A percentile compares a stretch with the other conserved stretches of the same genome.
Evolutionary conservation across 148 eudicot species (phyloP).

Genomic region (Vaccinium macrocarpon): DNA sequence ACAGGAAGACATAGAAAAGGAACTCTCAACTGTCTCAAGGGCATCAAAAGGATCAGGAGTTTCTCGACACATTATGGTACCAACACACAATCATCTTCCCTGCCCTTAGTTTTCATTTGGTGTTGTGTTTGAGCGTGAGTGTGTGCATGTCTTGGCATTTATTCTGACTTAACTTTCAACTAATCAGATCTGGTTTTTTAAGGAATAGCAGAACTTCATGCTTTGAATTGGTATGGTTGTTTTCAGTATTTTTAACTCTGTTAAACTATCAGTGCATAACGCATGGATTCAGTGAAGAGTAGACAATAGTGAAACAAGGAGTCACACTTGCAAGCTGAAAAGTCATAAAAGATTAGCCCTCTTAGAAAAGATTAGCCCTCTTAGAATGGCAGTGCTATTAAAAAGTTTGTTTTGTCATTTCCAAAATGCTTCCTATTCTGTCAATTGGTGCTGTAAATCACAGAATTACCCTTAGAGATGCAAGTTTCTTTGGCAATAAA

Average conservation of each 20-base stretch:
- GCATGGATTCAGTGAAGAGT: background rate
- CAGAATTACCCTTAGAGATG: background rate
- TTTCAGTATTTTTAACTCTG: background rate
- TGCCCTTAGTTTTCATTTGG: background rate
- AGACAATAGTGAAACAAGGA: background rate
- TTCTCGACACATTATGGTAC: constrained; percentile 77
- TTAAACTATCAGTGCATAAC: background rate
- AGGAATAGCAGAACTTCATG: background rate
- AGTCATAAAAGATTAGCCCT: background rate
- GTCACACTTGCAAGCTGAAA: constrained; percentile 4
- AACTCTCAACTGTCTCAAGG: constrained; percentile 50
- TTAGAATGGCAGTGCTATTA: background rate
- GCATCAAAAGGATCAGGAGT: constrained; percentile 52
- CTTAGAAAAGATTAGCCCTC: background rate
- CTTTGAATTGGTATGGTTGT: background rate
- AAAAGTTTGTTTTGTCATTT: background rate
- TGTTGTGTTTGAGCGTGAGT: background rate
- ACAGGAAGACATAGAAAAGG: constrained; percentile 96
- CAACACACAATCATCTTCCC: background rate
- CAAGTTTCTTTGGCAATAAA: background rate
- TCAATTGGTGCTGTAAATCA: background rate
- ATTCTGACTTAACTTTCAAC: background rate
- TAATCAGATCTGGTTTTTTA: background rate
- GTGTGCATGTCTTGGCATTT: background rate
- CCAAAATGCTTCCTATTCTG: background rate